Base-by-base conservation (phyloP, 805 yeast genomes). In the Suhomyces sp. region DNA sequence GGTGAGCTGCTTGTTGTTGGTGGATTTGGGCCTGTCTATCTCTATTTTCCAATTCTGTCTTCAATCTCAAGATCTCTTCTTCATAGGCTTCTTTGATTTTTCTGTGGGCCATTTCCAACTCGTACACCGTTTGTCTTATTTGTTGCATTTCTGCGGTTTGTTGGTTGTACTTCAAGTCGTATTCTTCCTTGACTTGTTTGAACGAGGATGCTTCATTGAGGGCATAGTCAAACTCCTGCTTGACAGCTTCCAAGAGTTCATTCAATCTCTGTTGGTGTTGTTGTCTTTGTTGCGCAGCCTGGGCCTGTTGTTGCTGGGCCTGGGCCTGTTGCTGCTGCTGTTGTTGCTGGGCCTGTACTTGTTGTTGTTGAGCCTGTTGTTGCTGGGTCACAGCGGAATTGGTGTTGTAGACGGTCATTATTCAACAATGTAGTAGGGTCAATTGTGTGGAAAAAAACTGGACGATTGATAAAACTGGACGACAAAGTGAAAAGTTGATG, bases 81-180 rank as follows among this genome's bases (percentile, higher is more conserved):
- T 91, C 97, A 63, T 91, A 93, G 30, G 90, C 88, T 54, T 91
- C 97, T 65, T 91, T 90, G 76, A 93, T 85, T 57, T 87, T 86
- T 50, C 95, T 76, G 68, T 91, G 98, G 25, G 95, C 91, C 75
- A 83, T 77, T 61, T 91, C 97, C 52, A 91, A 75, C 58, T 93
- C 98, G 56, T 82, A 88, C 19, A 91, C 95, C 8, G 96, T 87
- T 54, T 88, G 95, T 53, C 96, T 78, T 39, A 91, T 88, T 58
- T 86, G 95, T 56, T 88, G 90, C 77, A 91, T 81, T 62, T 93
- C 98, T 35, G 82, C 84, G 38, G 88, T 81, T 63, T 91, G 97
- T 65, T 90, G 97, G 56, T 77, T 82, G 57, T 88, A 81, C 58
- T 90, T 90, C 50, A 83, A 70, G 62, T 91, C 98, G 50, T 80